A percentile compares a stretch with the other conserved stretches of the same genome.
Conservation (phyloP, 768 basidiomycete genomes). For the Piloderma croceum region DNA sequence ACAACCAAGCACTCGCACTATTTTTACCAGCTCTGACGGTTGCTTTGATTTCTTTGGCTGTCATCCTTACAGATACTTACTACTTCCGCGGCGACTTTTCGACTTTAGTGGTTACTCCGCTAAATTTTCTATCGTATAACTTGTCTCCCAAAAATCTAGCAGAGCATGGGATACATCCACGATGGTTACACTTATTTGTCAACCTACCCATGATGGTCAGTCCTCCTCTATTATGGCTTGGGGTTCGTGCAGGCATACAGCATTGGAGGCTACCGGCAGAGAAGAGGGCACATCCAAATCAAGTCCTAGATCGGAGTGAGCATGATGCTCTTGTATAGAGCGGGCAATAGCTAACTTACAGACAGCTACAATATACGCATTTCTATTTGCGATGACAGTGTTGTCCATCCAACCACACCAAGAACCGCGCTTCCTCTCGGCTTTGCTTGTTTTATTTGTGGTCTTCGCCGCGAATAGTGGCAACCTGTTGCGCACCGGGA, state of each 20-base stretch:
- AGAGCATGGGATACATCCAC: slow-evolving; percentile 35
- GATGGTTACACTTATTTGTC: slow-evolving; percentile 34
- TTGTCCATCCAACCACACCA: slow-evolving; percentile 34
- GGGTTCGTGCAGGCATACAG: slow-evolving; percentile 8
- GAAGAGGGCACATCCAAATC: no score
- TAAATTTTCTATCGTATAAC: slow-evolving; percentile 35
- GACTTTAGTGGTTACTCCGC: slow-evolving; percentile 26
- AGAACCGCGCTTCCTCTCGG: slow-evolving; percentile 34
- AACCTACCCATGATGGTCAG: slow-evolving; percentile 37
- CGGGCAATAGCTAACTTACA: no score
- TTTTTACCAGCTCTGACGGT: slow-evolving; percentile 20
- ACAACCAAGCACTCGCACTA: no score
- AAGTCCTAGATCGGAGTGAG: no score
- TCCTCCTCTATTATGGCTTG: slow-evolving; percentile 25
- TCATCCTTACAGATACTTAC: slow-evolving; percentile 25
- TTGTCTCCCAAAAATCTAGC: slow-evolving; percentile 31
- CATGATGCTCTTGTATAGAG: background rate
- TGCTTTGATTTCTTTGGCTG: slow-evolving; percentile 7
- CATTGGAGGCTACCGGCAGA: background rate
- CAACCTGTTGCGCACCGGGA: slow-evolving; percentile 19
- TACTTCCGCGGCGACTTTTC: slow-evolving; percentile 26
- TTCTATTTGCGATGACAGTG: slow-evolving; percentile 22
- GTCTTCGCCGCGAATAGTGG: slow-evolving; percentile 23
- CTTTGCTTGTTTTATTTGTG: slow-evolving; percentile 29
- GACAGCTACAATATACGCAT: slow-evolving; percentile 26